Conservation (phyloP, 2,329 filamentous ascomycete genomes). For the Colletotrichum tropicicola region DNA sequence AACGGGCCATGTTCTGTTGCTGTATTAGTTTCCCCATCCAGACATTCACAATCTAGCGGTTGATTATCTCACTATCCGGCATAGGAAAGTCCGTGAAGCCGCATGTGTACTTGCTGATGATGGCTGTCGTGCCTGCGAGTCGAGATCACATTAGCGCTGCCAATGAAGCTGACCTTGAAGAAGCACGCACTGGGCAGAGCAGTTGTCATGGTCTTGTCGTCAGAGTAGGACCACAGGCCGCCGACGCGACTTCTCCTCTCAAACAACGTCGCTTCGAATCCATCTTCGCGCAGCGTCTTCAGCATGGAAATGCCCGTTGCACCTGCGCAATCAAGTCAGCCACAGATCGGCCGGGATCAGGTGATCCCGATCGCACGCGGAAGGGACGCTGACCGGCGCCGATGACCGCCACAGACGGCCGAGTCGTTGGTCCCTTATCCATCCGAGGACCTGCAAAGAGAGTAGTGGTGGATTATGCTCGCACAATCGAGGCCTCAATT, state of each 20-base stretch:
- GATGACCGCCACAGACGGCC: conserved; percentile 41
- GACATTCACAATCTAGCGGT: background rate
- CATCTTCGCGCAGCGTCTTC: conserved; percentile 53
- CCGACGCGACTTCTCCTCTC: conserved; percentile 50
- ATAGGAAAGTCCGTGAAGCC: conserved; percentile 52
- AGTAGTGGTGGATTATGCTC: too few relatives aligned
- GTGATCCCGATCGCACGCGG: background rate
- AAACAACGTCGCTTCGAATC: conserved; percentile 49
- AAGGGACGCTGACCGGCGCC: conserved; percentile 32
- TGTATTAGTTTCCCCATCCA: background rate
- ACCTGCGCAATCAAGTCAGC: conserved; percentile 29
- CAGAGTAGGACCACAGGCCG: conserved; percentile 53
- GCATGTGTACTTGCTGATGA: conserved; percentile 49
- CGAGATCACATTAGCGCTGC: background rate
- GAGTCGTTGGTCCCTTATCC: conserved; percentile 12
- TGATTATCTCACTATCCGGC: conserved; percentile 40
- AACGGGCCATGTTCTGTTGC: conserved; percentile 37
- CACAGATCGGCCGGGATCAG: background rate
- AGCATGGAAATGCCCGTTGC: conserved; percentile 41
- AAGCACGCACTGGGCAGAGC: conserved; percentile 42
- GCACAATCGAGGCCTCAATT: too few relatives aligned
- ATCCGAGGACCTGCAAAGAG: too few relatives aligned
- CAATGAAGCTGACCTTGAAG: background rate
- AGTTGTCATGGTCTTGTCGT: conserved; percentile 44
- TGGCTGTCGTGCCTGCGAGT: conserved; percentile 39